These are phyloP conservation scores for Oryza meridionalis DNA, from an alignment of 176 grass and related monocot genomes.

Conservation along the genomic window DNA sequence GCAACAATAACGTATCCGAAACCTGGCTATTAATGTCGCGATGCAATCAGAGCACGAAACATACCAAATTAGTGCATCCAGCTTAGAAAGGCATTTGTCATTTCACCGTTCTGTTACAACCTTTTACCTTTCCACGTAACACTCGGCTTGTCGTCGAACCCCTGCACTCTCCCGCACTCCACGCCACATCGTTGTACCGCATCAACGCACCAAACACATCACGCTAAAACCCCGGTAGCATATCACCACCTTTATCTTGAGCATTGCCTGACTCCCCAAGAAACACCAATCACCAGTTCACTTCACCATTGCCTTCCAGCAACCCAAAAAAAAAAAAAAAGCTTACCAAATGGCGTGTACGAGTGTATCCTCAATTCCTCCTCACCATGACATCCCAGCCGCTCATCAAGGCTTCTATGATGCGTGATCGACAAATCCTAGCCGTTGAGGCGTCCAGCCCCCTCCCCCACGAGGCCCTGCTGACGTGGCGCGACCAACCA, in stretches of 20 bases:
- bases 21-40: background rate
- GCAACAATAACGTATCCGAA: background rate
- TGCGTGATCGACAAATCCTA: background rate
- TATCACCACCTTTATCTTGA: background rate
- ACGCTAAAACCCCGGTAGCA: background rate
- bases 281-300: background rate
- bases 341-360: no score
- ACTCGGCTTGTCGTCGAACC: no score
- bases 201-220: background rate
- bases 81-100: background rate
- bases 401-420: background rate
- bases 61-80: no score
- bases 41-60: no score
- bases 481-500: background rate
- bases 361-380: no score
- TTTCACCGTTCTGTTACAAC: no score
- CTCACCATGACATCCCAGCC: background rate
- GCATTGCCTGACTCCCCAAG: no score
- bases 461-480: background rate
- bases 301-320: background rate
- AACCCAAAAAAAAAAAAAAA: background rate
- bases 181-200: no score
- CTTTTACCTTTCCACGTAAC: background rate
- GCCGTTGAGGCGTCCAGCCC: background rate
- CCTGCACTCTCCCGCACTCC: accelerated